Percentiles rank a stretch among this genome's conserved stretches.
Conservation (phyloP, 2,329 filamentous ascomycete species). For the Microdochium paspali region DNA sequence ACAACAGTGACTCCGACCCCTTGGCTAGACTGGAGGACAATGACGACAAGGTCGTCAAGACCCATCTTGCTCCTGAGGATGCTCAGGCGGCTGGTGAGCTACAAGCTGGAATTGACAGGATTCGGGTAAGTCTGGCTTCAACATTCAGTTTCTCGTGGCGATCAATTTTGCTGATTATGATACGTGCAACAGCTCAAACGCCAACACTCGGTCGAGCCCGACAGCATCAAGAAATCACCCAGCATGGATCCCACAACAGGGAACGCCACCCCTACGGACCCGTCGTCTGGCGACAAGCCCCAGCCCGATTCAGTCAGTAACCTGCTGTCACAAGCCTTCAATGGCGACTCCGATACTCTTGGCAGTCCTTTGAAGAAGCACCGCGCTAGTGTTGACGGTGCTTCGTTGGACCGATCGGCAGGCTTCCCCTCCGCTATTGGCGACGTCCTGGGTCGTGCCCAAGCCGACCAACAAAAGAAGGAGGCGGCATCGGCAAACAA, state of each 20-base stretch:
- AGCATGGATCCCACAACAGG: conserved; percentile 28
- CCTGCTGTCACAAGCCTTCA: conserved; percentile 32
- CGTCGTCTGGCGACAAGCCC: conserved; percentile 19
- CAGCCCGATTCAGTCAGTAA: conserved; percentile 21
- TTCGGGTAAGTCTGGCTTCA: conserved; percentile 49
- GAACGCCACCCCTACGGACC: conserved; percentile 30
- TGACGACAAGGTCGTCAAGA: conserved; percentile 51
- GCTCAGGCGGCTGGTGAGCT: conserved; percentile 64
- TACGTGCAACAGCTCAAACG: conserved; percentile 57
- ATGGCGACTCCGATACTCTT: conserved; percentile 35
- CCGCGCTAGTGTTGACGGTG: conserved; percentile 48
- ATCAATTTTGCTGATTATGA: conserved; percentile 12
- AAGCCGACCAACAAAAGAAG: conserved; percentile 12
- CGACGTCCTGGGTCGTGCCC: conserved; percentile 27
- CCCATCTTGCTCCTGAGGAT: conserved; percentile 60
- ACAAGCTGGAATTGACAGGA: conserved; percentile 71
- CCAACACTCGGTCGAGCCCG: conserved; percentile 65
- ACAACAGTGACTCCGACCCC: conserved; percentile 55
- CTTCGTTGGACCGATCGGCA: conserved; percentile 27
- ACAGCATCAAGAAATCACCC: conserved; percentile 38
- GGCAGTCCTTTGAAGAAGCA: conserved; percentile 72
- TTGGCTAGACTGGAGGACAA: conserved; percentile 56
- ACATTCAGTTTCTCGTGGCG: too few species aligned
- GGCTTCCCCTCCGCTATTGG: conserved; percentile 28
- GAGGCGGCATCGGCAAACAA: conserved; percentile 4